These are phyloP conservation scores for Eutreptiella sp. DNA, from an alignment of 208 protist genomes.

Conservation along the genomic window DNA sequence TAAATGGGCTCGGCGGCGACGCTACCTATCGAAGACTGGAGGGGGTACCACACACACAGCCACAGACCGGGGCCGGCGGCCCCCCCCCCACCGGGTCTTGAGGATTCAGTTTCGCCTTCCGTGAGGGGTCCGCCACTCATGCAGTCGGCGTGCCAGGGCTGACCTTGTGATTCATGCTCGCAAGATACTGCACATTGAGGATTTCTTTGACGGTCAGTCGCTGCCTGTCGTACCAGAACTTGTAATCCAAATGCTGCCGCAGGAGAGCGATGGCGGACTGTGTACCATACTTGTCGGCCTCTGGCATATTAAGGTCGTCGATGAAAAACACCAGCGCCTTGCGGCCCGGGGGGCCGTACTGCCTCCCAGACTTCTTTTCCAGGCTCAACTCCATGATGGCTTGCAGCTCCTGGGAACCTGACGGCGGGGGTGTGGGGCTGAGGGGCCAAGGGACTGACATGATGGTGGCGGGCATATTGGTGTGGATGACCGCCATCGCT, in stretches of 20 bases:
- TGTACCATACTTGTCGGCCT: slow-evolving; percentile 71
- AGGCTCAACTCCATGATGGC: slow-evolving; percentile 54
- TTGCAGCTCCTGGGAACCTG: slow-evolving; percentile 49
- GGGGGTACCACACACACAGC: too few species aligned
- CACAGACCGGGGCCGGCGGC: too few species aligned
- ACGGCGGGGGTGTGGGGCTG: too few species aligned
- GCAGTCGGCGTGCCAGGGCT: too few species aligned
- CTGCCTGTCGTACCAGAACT: slow-evolving; percentile 63
- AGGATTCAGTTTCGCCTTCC: too few species aligned
- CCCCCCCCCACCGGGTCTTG: too few species aligned
- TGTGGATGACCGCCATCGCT: too few species aligned
- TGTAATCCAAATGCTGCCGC: slow-evolving; percentile 72
- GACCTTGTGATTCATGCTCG: slow-evolving; percentile 70
- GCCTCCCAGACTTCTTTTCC: slow-evolving; percentile 56
- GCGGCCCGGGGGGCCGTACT: slow-evolving; percentile 50
- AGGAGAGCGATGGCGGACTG: slow-evolving; percentile 64
- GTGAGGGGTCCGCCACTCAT: too few species aligned
- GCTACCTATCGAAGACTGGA: too few species aligned
- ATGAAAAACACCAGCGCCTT: slow-evolving; percentile 68
- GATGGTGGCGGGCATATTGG: too few species aligned
- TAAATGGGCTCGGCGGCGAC: too few species aligned
- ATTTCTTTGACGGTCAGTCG: slow-evolving; percentile 51
- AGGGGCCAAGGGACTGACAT: too few species aligned
- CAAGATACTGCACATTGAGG: slow-evolving; percentile 52
- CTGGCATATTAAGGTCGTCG: slow-evolving; percentile 80